phyloP scores from a whole-genome alignment of 2,329 filamentous ascomycete genomes.

The Claviceps cyperi region DNA sequence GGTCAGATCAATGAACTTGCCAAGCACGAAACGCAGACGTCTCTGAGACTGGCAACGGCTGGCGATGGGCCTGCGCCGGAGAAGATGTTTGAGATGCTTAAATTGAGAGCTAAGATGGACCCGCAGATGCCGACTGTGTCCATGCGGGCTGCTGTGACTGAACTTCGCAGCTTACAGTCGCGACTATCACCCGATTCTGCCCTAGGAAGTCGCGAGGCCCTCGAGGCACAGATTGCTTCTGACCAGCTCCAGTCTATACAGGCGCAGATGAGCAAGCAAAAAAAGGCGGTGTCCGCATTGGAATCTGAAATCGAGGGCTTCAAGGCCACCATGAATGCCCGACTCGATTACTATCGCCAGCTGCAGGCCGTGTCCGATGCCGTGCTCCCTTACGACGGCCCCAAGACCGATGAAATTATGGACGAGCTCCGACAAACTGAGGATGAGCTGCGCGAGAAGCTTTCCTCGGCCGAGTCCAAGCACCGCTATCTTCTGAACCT shows the following conservation, averaged over 20 bases:
- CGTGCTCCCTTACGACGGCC: constrained; percentile 58
- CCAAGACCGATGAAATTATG: constrained; percentile 36
- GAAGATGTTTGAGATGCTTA: constrained; percentile 37
- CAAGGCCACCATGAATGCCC: constrained; percentile 64
- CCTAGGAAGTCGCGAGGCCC: constrained; percentile 37
- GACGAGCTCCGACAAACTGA: constrained; percentile 16
- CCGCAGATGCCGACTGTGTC: constrained; percentile 41
- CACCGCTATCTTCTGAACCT: constrained; percentile 53
- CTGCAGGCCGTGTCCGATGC: constrained; percentile 84
- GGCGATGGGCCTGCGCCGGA: constrained; percentile 59
- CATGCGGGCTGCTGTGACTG: constrained; percentile 53
- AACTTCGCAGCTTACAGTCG: constrained; percentile 51
- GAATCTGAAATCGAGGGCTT: constrained; percentile 66
- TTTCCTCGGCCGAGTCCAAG: constrained; percentile 55
- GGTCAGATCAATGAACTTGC: constrained; percentile 65
- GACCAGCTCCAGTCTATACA: constrained; percentile 48
- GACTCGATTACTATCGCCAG: constrained; percentile 81
- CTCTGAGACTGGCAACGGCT: constrained; percentile 43
- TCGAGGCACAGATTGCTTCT: constrained; percentile 52
- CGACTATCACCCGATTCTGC: constrained; percentile 16
- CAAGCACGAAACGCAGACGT: constrained; percentile 53
- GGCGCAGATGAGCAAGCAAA: constrained; percentile 34
- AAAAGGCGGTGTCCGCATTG: constrained; percentile 30
- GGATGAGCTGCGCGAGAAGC: constrained; percentile 34
- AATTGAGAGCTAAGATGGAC: constrained; percentile 31